Evolutionary conservation across 1,284 basidiomycete species (phyloP).

Genomic region (Anthracocystis setariae): DNA sequence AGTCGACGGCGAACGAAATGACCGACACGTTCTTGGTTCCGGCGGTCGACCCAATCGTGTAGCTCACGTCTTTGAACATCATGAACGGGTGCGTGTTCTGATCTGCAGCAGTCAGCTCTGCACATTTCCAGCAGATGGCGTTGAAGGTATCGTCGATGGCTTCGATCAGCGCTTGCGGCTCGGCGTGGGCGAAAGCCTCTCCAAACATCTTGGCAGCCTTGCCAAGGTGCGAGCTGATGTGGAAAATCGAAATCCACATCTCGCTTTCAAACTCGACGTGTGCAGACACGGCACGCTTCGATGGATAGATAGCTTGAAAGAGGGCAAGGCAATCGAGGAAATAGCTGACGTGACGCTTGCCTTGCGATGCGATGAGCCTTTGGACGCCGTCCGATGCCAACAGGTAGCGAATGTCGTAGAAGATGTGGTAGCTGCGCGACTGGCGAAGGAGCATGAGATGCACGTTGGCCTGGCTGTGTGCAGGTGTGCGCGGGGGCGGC

Average conservation of each 20-base stretch:
- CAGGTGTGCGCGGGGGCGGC: constrained; percentile 40
- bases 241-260: constrained; percentile 65
- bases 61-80: constrained; percentile 67
- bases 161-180: constrained; percentile 74
- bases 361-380: constrained; percentile 47
- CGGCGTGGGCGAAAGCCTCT: constrained; percentile 69
- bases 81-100: constrained; percentile 77
- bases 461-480: constrained; percentile 50
- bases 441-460: constrained; percentile 54
- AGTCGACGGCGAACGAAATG: constrained; percentile 70
- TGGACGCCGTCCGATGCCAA: constrained; percentile 62
- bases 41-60: constrained; percentile 75
- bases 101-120: constrained; percentile 39
- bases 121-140: constrained; percentile 71
- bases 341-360: constrained; percentile 31
- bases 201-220: constrained; percentile 61
- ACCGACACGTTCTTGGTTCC: constrained; percentile 72
- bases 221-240: constrained; percentile 63
- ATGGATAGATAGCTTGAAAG: constrained; percentile 63
- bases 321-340: constrained; percentile 60
- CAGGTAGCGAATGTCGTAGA: constrained; percentile 65
- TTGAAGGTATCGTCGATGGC: constrained; percentile 79
- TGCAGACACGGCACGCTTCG: constrained; percentile 54
- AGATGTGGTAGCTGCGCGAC: constrained; percentile 62
- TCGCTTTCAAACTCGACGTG: constrained; percentile 67